These are phyloP conservation scores for Crithidia thermophila DNA, from an alignment of 208 protist genomes.

Conservation along the genomic window DNA sequence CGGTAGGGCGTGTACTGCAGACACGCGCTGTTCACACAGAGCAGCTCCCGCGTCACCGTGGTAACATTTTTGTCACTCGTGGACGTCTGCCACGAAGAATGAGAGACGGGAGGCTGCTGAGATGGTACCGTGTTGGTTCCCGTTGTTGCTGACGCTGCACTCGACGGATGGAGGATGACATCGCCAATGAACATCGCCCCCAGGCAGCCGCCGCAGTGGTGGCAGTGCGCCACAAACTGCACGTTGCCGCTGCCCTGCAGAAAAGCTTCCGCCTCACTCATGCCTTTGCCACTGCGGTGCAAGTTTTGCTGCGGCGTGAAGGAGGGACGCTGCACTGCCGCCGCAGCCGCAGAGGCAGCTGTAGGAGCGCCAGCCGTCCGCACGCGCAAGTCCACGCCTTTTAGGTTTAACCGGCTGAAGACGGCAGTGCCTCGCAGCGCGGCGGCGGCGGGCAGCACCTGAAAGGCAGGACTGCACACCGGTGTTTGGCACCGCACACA, in stretches of 20 bases:
- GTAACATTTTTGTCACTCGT: too few species aligned
- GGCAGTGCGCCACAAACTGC: slow-evolving; percentile 55
- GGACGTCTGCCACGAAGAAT: not conserved
- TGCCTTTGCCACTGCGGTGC: not conserved
- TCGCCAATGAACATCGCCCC: slow-evolving; percentile 41
- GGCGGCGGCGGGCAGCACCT: slow-evolving; percentile 39
- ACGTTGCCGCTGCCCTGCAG: not conserved
- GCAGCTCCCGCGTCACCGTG: slow-evolving; percentile 19
- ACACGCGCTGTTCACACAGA: slow-evolving; percentile 70
- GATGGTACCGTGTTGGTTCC: too few species aligned
- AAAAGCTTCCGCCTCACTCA: slow-evolving; percentile 1
- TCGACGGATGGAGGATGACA: not conserved
- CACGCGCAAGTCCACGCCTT: slow-evolving; percentile 46
- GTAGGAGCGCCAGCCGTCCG: slow-evolving; percentile 23
- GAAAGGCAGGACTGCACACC: slow-evolving; percentile 51
- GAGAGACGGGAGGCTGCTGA: too few species aligned
- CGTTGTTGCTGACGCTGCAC: not conserved
- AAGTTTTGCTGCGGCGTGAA: too few species aligned
- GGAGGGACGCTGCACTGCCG: too few species aligned
- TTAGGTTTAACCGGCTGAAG: slow-evolving; percentile 47
- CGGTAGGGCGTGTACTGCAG: slow-evolving; percentile 46
- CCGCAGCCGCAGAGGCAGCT: too few species aligned
- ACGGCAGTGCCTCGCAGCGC: slow-evolving; percentile 55
- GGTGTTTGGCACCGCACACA: slow-evolving; percentile 76
- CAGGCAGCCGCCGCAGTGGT: slow-evolving; percentile 68